phyloP scores from a whole-genome alignment of 257 asterid species.

The Lycium barbarum region DNA sequence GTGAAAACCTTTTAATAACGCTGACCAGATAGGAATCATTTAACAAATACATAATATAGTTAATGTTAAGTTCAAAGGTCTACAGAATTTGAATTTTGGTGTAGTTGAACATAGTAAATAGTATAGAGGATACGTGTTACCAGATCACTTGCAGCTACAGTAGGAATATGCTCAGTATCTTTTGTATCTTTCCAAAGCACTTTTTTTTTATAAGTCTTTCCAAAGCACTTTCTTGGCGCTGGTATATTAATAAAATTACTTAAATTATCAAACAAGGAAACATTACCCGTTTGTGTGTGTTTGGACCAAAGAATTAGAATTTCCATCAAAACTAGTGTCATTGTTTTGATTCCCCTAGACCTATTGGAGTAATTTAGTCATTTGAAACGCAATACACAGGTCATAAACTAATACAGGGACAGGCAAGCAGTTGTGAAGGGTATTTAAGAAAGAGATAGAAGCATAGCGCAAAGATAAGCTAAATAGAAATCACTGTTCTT shows the following conservation, averaged over 20 bases:
- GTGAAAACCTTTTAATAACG: not conserved
- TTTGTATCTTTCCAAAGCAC: not conserved
- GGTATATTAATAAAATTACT: not conserved
- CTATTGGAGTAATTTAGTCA: not conserved
- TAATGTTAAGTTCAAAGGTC: conserved; percentile 10
- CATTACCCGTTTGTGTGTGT: not conserved
- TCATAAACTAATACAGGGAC: not conserved
- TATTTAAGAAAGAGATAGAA: conserved; percentile 5
- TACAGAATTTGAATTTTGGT: not conserved
- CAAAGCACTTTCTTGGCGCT: not conserved
- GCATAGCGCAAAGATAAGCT: conserved; percentile 6
- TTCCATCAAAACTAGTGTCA: not conserved
- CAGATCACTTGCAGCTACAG: not conserved
- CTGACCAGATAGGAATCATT: not conserved
- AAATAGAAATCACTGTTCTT: conserved; percentile 22
- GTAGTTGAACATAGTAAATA: conserved; percentile 3
- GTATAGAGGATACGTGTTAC: not conserved
- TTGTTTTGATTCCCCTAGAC: not conserved
- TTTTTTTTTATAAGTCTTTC: not conserved
- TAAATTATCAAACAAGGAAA: not conserved
- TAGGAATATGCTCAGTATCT: not conserved
- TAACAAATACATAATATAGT: not conserved
- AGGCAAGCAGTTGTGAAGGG: not conserved
- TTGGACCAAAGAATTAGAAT: not conserved
- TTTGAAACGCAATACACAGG: not conserved